A percentile compares a stretch with the other conserved stretches of the same genome.
These are phyloP conservation scores for Eucalyptus camaldulensis DNA, from an alignment of 345 rosid species.

Conservation along the genomic window DNA sequence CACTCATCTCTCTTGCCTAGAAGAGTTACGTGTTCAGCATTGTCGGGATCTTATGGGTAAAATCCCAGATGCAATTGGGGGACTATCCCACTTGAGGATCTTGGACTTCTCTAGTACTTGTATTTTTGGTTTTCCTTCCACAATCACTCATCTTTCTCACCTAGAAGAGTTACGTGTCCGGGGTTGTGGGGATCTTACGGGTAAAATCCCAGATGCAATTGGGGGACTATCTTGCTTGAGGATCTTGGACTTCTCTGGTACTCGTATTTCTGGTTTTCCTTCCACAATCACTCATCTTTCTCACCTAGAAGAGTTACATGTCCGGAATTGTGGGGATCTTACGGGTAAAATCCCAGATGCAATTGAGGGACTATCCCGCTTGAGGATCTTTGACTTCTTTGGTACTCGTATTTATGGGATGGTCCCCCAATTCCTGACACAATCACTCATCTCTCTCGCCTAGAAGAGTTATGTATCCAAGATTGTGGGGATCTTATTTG, in stretches of 20 bases:
- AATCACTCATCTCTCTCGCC: too few relatives aligned
- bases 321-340: rapidly evolving
- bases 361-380: rapidly evolving
- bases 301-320: rapidly evolving
- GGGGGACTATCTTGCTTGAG: neutral
- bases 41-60: rapidly evolving
- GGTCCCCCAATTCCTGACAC: too few relatives aligned
- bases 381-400: too few relatives aligned
- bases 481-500: rapidly evolving
- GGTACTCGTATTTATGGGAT: rapidly evolving
- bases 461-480: rapidly evolving
- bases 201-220: neutral
- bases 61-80: too few relatives aligned
- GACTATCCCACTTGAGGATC: too few relatives aligned
- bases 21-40: too few relatives aligned
- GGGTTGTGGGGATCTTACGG: rapidly evolving
- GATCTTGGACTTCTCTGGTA: neutral
- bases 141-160: neutral
- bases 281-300: rapidly evolving
- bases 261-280: rapidly evolving
- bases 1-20: too few relatives aligned
- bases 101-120: too few relatives aligned
- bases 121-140: too few relatives aligned
- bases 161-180: neutral
- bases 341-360: too few relatives aligned